A percentile compares a stretch with the other conserved stretches of the same genome.
These are phyloP conservation scores for Vitis rotundifolia DNA, from an alignment of 164 flowering plant genomes.

Conservation along the genomic window DNA sequence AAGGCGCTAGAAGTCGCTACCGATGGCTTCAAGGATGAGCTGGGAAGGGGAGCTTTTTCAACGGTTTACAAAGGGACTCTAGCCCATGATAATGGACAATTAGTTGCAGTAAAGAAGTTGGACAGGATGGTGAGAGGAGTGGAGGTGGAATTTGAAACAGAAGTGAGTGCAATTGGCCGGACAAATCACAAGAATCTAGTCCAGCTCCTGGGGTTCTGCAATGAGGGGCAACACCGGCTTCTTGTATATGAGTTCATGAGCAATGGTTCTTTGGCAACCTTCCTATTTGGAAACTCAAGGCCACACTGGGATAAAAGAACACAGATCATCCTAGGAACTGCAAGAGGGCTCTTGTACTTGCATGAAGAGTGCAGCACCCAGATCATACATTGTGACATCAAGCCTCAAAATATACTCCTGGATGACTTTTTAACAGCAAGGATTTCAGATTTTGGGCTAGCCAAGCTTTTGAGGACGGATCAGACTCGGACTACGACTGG, in stretches of 20 bases:
- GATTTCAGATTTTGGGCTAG: constrained; percentile 17
- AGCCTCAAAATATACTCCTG: constrained; percentile 27
- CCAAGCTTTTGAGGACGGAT: constrained; percentile 19
- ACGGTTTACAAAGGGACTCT: constrained; percentile 24
- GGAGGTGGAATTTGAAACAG: constrained; percentile 30
- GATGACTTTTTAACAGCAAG: constrained; percentile 14
- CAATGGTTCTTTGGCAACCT: constrained; percentile 19
- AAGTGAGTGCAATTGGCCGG: constrained; percentile 22
- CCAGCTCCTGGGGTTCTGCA: constrained; percentile 28
- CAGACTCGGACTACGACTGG: constrained; percentile 20
- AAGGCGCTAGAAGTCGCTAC: constrained; percentile 22
- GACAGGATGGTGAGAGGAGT: constrained; percentile 13
- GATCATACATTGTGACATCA: constrained; percentile 27
- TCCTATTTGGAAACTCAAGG: constrained; percentile 10
- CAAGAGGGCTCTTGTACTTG: constrained; percentile 20
- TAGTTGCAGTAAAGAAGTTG: constrained; percentile 29
- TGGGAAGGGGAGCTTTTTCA: constrained; percentile 32
- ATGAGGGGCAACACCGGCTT: constrained; percentile 24
- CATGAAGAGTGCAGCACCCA: constrained; percentile 29
- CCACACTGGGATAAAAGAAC: constrained; percentile 18
- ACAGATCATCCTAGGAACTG: constrained; percentile 8
- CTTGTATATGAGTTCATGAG: constrained; percentile 22
- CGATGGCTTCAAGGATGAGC: constrained; percentile 23
- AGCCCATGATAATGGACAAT: background rate
- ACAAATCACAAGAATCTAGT: constrained; percentile 31